Base-by-base conservation (phyloP, 2,329 filamentous ascomycete genomes). In the Helotiales sp. region DNA sequence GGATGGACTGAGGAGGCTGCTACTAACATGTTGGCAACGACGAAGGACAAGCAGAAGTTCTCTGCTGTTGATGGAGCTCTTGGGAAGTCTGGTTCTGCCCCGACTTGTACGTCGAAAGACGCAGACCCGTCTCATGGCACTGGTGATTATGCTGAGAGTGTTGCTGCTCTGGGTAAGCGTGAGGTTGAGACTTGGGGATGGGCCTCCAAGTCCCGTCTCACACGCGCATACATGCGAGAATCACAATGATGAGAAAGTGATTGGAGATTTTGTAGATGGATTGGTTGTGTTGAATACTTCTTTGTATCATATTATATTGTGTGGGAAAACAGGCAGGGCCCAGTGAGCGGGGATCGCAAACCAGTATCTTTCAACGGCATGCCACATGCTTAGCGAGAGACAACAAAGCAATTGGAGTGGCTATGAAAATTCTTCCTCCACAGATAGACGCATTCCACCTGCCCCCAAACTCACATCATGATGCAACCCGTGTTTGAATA, bases 1-100 rank as follows among this genome's bases (percentile, higher is more conserved):
- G 82, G 78, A 5, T 84, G 82, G 82, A 75, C 79, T 1, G 71
- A 73, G 15, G 80, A 82, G 63, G 78, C 77, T 0, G 81, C 80
- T 0, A 50, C 73, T 64, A 80, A 81, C 64, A 82, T 83, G 81
- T 69, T 83, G 13, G 37, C 37, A 5, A 76, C 80, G 0, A 79
- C 55, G 22, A 24, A 30, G 24, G 49, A 45, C 32, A 57, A 60
- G 80, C 80, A 72, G 67, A 79, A 50, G 10, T 59, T 59, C 24
- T n/a, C 30, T 13, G 43, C 22, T 24, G 50, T 66, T 26, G 28
- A 47, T n/a, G 64, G 64, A 2, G 24, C 59, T 6, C 50, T 50
- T 24, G n/a, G 83, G 79, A 49, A 68, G 66, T 40, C 10, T 17
- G 17, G 13, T 40, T 40, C 37, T 1, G 37, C 13, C 13, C 37